A percentile compares a stretch with the other conserved stretches of the same genome.
phyloP scores from a whole-genome alignment of 140 eudicot genomes.

The Flaveria floridana region DNA sequence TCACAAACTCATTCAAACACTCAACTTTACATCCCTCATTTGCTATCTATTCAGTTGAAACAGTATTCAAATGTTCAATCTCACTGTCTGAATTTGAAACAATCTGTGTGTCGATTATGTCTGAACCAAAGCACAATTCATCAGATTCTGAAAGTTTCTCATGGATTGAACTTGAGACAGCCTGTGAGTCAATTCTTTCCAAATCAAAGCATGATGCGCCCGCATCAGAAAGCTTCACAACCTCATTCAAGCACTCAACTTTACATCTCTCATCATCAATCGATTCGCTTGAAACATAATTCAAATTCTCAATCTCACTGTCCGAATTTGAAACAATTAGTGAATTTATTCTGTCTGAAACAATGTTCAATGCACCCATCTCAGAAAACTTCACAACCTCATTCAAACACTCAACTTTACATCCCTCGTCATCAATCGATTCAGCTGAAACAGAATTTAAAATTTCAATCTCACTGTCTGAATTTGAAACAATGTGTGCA shows the following conservation, averaged over 20 bases:
- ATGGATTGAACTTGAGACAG: conserved; percentile 4
- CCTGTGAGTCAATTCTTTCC: neutral
- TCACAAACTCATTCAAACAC: conserved; percentile 1
- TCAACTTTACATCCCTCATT: conserved; percentile 28
- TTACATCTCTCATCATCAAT: conserved; percentile 20
- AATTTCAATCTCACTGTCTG: conserved; percentile 7
- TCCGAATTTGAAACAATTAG: neutral
- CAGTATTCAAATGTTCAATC: conserved; percentile 8
- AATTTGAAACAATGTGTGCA: neutral
- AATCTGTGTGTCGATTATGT: neutral
- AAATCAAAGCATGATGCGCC: neutral
- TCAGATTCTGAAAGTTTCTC: conserved; percentile 12
- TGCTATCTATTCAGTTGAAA: conserved; percentile 23
- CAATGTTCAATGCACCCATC: neutral
- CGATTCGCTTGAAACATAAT: conserved; percentile 19
- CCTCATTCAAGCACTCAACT: conserved; percentile 23
- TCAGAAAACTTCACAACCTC: conserved; percentile 1
- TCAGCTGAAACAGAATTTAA: conserved; percentile 19
- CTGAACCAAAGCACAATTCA: conserved; percentile 8
- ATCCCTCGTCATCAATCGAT: conserved; percentile 22
- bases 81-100: neutral
- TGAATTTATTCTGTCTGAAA: neutral
- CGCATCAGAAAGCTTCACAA: neutral
- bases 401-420: conserved; percentile 22
- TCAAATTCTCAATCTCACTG: conserved; percentile 4